Evolutionary conservation across 345 rosid species (phyloP).

Genomic region (Erucastrum elatum): DNA sequence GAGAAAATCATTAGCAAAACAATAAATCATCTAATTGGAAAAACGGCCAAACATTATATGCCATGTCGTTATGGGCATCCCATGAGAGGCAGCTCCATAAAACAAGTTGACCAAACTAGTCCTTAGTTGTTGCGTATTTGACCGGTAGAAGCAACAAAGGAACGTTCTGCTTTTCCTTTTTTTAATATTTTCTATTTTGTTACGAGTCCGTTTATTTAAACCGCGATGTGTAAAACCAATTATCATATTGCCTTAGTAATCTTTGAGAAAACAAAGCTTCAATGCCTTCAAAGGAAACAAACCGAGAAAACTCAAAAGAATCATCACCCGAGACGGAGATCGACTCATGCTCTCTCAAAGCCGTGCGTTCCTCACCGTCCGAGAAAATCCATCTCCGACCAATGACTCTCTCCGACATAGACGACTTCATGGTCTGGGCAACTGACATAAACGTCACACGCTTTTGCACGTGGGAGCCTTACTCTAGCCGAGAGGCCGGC

Average conservation of each 20-base stretch:
- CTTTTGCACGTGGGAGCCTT: conserved; percentile 61
- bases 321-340: conserved; percentile 32
- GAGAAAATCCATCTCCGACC: conserved; percentile 45
- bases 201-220: neutral
- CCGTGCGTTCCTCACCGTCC: neutral
- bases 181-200: neutral
- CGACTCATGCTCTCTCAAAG: neutral
- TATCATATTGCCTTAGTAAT: neutral
- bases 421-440: conserved; percentile 74
- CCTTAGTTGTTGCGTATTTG: conserved; percentile 24
- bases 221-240: neutral
- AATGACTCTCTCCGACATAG: conserved; percentile 46
- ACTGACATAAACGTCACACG: conserved; percentile 50
- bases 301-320: conserved; percentile 6
- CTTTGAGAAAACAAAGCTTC: neutral
- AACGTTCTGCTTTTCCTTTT: neutral
- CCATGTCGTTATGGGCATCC: neutral
- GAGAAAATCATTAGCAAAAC: neutral
- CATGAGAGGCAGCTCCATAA: neutral
- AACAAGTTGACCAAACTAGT: neutral
- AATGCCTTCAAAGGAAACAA: neutral
- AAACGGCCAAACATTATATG: neutral
- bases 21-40: neutral
- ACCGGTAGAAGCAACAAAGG: conserved; percentile 17
- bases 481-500: conserved; percentile 48